Base-by-base conservation (phyloP, 2,329 filamentous ascomycete genomes). In the Orbilia oligospora region DNA sequence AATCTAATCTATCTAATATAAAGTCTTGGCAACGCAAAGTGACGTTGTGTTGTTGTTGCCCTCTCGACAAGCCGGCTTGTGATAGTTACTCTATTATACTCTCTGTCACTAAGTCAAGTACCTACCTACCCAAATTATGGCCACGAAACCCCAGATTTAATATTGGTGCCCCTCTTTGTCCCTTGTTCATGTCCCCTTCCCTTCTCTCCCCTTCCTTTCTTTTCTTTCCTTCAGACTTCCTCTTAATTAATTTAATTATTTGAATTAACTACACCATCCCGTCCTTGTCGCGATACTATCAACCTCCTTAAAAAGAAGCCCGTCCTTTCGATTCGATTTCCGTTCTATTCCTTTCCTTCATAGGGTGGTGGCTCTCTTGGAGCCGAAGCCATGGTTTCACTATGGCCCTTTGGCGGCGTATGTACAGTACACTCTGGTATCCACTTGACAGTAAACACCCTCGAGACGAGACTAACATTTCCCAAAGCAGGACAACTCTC, bases 401-500 rank as follows among this genome's bases (percentile, higher is more conserved):
- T 81, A 41, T 81, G 81, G 81, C 81, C 81, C 48, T 81, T 81
- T 66, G 77, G 80, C 53, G 79, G 75, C 49, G 81, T 81, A 70
- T 64, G 81, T 80, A 68, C 36, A 64, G 33, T 55, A 3, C 61
- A 24, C 22, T 18, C 41, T 18, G 24, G 27, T 36, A 55, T 18
- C 27, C 16, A 55, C 51, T 33, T 36, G 27, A 44, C 18, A 14
- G 18, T n/a, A n/a, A 18, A 48, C 24, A 22, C 18, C 30, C 44
- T 67, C 44, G n/a, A 30, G 36, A 36, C 24, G 65, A 56, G 24
- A 44, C 51, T 41, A 14, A 27, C 27, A 12, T 38, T 44, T 36
- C n/a, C 64, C 9, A 41, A 82, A 97, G 93, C 89, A 93, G 83
- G 89, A 91, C 84, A 92, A 89, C 83, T 97, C 94, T 81, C 92